Base-by-base conservation (phyloP, 192 early-diverging fungal genomes). In the Coemansia sp. region DNA sequence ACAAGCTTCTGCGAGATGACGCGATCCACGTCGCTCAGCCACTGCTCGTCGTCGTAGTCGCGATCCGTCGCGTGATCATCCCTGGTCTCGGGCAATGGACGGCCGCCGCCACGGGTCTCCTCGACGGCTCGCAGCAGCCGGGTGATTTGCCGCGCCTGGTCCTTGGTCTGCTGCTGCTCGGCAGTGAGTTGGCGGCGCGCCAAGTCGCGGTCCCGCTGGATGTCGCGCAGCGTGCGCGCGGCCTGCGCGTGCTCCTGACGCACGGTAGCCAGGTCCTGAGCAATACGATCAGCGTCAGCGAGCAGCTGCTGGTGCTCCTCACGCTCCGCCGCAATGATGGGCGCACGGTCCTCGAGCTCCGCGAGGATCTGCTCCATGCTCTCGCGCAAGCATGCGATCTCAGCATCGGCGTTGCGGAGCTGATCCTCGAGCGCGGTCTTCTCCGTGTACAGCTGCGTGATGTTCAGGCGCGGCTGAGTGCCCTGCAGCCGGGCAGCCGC, bases 371-470 rank as follows among this genome's bases (percentile, higher is more conserved):
- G 74, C 59, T 85, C 72, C 78, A 90, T 84, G 45, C 77, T 70
- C 66, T 85, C 84, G 20, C 84, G 83, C 43, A 89, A 69, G 9
- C 78, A 65, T 6, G 64, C 64, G 6, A 80, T 76, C 46, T 90
- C 89, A 0, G 65, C 40, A 31, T 84, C 80, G 35, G 85, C 83
- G 17, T 60, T 68, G 20, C 64, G 32, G 45, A 87, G 70, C n/a
- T 81, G 73, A 32, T 73, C 77, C 62, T 88, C 85, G 14, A 88
- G 74, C 24, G 77, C 79, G 22, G 85, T 61, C 62, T 87, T 87
- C 11, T 88, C 86, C 36, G 87, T 59, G 59, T 87, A 89, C 45
- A 89, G 83, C 71, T 90, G 81, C 25, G 89, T 90, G 22, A 90
- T 85, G 31, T 85, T 86, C 56, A 89, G 76, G 37, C 83, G 82